Conservation (phyloP, 2,329 filamentous ascomycete species). For the Drechslera avenae region DNA sequence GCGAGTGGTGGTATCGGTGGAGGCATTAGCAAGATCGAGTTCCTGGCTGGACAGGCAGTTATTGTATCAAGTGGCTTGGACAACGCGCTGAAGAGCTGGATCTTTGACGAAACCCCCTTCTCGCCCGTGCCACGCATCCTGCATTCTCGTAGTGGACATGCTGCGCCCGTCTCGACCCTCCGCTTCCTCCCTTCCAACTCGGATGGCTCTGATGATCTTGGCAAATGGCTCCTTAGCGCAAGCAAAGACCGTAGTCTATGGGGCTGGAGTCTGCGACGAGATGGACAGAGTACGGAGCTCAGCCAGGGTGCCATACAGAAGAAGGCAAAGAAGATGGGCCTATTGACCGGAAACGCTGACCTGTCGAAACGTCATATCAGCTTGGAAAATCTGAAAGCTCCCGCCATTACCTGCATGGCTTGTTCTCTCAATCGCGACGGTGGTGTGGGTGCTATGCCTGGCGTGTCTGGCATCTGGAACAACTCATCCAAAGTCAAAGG, state of each 20-base stretch:
- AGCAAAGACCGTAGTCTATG: conserved; percentile 90
- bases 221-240: conserved; percentile 93
- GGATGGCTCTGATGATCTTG: conserved; percentile 83
- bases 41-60: conserved; percentile 85
- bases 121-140: conserved; percentile 83
- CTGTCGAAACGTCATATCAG: conserved; percentile 66
- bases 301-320: conserved; percentile 89
- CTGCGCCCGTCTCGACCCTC: conserved; percentile 80
- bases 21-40: conserved; percentile 86
- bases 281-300: conserved; percentile 90
- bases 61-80: conserved; percentile 89
- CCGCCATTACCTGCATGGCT: conserved; percentile 89
- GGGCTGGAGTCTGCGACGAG: conserved; percentile 93
- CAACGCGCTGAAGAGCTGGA: conserved; percentile 94
- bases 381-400: conserved; percentile 78
- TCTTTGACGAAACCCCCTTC: conserved; percentile 91
- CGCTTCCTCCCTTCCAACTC: conserved; percentile 86
- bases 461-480: conserved; percentile 81
- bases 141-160: conserved; percentile 86
- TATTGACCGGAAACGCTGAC: conserved; percentile 64
- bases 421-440: conserved; percentile 93
- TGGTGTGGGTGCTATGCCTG: conserved; percentile 83
- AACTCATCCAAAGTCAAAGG: conserved; percentile 68
- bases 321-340: conserved; percentile 86
- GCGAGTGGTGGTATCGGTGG: conserved; percentile 63